Conservation (phyloP, 139 green algal genomes). For the Chlamydomonas sp. region DNA sequence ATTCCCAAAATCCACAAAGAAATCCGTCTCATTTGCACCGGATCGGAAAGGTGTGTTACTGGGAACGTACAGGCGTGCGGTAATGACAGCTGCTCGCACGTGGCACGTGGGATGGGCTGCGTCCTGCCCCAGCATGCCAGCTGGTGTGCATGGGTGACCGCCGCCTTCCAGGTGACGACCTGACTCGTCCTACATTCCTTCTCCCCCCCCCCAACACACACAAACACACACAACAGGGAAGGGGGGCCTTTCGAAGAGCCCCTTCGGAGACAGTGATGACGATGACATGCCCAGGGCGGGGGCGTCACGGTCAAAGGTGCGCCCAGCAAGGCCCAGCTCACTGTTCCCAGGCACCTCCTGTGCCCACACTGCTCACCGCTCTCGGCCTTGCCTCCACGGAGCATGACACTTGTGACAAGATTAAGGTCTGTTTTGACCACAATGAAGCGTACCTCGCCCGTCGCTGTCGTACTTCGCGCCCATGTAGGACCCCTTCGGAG, state of each 20-base stretch:
- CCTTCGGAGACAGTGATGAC: background rate
- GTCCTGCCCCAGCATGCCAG: no score
- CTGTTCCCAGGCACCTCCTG: background rate
- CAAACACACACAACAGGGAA: background rate
- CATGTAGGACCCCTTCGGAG: conserved; percentile 15
- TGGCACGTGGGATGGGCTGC: background rate
- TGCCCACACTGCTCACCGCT: background rate
- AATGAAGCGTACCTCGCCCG: background rate
- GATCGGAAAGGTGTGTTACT: background rate
- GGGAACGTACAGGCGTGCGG: background rate
- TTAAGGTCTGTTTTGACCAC: background rate
- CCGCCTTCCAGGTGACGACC: background rate
- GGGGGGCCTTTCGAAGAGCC: background rate
- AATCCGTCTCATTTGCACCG: background rate
- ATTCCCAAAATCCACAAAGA: background rate
- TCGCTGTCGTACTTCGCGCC: background rate
- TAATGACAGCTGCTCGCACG: background rate
- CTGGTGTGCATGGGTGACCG: no score
- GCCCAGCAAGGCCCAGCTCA: background rate
- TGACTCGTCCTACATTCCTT: background rate
- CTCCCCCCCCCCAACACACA: background rate
- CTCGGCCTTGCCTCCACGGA: background rate
- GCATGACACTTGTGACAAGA: background rate
- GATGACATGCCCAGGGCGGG: background rate
- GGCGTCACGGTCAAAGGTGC: background rate